Percentiles rank a stretch among this genome's conserved stretches.
phyloP scores from a whole-genome alignment of 2,329 filamentous ascomycete species.

The Colletotrichum eremochloae region DNA sequence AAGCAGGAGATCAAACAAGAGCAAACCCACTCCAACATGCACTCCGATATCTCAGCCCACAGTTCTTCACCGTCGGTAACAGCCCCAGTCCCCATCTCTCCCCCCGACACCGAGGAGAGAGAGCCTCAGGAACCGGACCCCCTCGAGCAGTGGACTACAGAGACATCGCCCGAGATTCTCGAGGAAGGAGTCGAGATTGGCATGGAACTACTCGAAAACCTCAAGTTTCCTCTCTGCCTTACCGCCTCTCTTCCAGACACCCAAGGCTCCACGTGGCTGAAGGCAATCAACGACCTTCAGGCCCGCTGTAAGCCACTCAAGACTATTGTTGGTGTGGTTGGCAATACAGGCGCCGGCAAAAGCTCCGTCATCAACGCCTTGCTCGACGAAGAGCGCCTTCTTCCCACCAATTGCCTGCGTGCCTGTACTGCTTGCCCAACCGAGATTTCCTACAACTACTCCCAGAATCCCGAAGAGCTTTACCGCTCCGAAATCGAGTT shows the following conservation, averaged over 20 bases:
- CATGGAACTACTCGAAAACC: conserved; percentile 25
- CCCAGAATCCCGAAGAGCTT: conserved; percentile 49
- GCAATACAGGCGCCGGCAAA: conserved; percentile 74
- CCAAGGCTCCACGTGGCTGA: conserved; percentile 22
- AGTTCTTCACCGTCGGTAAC: neutral
- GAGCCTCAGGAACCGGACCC: neutral
- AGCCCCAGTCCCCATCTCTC: neutral
- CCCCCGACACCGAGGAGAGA: neutral
- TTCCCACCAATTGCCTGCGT: conserved; percentile 64
- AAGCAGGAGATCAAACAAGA: conserved; percentile 12
- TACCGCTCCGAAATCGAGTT: conserved; percentile 72
- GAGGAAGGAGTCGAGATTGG: conserved; percentile 26
- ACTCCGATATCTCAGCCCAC: too few species aligned
- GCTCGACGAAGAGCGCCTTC: conserved; percentile 69
- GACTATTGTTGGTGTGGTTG: conserved; percentile 69
- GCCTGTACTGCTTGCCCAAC: conserved; percentile 74
- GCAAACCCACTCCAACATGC: neutral
- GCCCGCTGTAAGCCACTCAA: conserved; percentile 49
- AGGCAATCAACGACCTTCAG: conserved; percentile 37
- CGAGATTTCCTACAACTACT: conserved; percentile 70
- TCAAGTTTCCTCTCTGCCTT: conserved; percentile 21
- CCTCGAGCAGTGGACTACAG: conserved; percentile 26
- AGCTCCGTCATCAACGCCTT: conserved; percentile 74
- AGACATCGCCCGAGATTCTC: conserved; percentile 23
- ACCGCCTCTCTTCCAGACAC: conserved; percentile 17